Evolutionary conservation across 306 rosid species (phyloP).

Genomic region (Aeschynomene evenia): DNA sequence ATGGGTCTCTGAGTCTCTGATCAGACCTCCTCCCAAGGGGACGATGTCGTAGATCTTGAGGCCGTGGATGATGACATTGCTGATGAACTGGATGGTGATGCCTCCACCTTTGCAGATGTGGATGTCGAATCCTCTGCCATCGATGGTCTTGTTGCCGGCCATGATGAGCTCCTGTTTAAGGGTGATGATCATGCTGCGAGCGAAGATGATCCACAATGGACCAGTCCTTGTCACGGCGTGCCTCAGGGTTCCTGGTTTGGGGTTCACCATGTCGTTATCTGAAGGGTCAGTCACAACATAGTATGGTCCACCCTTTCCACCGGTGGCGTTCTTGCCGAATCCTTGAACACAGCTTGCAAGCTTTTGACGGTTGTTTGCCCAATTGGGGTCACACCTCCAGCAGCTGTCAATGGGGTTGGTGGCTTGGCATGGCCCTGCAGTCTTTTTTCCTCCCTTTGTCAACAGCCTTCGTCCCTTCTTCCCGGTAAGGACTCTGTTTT

Average conservation of each 20-base stretch:
- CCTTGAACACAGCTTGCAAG: slow-evolving; percentile 58
- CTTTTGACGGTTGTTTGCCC: slow-evolving; percentile 61
- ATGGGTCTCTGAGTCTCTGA: slow-evolving; percentile 53
- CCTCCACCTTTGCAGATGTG: slow-evolving; percentile 64
- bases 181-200: slow-evolving; percentile 51
- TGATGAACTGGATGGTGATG: slow-evolving; percentile 56
- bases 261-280: slow-evolving; percentile 46
- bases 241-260: slow-evolving; percentile 65
- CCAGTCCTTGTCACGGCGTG: slow-evolving; percentile 56
- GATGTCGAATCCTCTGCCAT: slow-evolving; percentile 63
- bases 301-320: slow-evolving; percentile 59
- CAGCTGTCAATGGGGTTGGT: slow-evolving; percentile 82
- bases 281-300: slow-evolving; percentile 64
- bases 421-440: slow-evolving; percentile 33
- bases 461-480: background rate
- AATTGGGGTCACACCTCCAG: no score
- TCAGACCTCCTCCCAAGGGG: slow-evolving; percentile 41
- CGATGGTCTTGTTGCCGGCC: slow-evolving; percentile 63
- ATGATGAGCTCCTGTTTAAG: slow-evolving; percentile 63
- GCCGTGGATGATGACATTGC: slow-evolving; percentile 61
- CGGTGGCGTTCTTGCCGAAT: slow-evolving; percentile 55
- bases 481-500: background rate
- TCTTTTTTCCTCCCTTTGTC: background rate
- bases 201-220: slow-evolving; percentile 75
- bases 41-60: slow-evolving; percentile 54